Evolutionary conservation across 495 filamentous ascomycete species (phyloP).

Genomic region (Penicillium cosmopolitanum): DNA sequence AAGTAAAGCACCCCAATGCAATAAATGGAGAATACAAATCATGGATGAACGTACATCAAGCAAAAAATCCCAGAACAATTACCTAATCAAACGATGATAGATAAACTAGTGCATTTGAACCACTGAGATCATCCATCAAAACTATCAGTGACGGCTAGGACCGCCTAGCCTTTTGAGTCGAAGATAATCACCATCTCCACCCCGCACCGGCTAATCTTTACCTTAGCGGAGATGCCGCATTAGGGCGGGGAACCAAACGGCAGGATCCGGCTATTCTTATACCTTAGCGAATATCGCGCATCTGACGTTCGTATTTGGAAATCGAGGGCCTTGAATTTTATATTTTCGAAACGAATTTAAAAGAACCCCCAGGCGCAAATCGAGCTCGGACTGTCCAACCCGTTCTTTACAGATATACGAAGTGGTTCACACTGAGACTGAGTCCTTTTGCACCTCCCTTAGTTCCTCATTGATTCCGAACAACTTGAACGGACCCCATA

Average conservation of each 20-base stretch:
- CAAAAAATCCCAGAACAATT: too few relatives aligned
- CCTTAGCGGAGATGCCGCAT: conserved; percentile 22
- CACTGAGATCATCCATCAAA: too few relatives aligned
- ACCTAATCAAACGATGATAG: too few relatives aligned
- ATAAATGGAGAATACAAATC: too few relatives aligned
- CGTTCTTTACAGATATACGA: neutral
- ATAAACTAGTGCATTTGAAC: too few relatives aligned
- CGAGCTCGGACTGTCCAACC: neutral
- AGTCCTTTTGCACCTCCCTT: too few relatives aligned
- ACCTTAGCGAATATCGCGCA: conserved; percentile 28
- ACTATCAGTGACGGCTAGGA: too few relatives aligned
- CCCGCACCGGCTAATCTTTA: conserved; percentile 29
- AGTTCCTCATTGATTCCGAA: too few relatives aligned
- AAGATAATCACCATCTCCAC: conserved; percentile 2
- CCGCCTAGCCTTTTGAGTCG: conserved; percentile 4
- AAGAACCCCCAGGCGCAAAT: neutral
- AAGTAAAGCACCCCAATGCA: too few relatives aligned
- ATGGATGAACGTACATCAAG: too few relatives aligned
- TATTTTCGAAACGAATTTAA: neutral
- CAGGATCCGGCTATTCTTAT: conserved; percentile 28
- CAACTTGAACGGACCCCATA: too few relatives aligned
- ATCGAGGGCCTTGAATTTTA: neutral
- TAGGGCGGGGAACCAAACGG: conserved; percentile 10
- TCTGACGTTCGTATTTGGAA: neutral
- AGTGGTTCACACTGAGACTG: too few relatives aligned